Conservation (phyloP, 2,329 filamentous ascomycete species). For the Cryphonectria parasitica region DNA sequence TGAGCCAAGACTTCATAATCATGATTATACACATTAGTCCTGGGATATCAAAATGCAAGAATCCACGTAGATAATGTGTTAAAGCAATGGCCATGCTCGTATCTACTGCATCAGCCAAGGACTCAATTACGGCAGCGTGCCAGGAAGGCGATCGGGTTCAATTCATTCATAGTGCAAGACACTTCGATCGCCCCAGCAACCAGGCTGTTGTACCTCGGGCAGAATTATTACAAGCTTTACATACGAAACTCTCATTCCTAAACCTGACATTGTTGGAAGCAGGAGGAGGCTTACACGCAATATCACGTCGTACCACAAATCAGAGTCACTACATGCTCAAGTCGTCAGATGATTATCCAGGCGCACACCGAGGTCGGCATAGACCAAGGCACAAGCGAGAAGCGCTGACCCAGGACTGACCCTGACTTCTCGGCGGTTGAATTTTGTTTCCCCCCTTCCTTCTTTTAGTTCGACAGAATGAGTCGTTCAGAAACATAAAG, state of each 20-base stretch:
- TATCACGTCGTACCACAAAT: background rate
- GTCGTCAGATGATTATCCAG: background rate
- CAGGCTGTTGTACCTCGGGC: background rate
- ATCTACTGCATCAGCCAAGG: background rate
- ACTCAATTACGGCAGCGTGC: background rate
- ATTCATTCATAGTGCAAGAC: background rate
- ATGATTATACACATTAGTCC: background rate
- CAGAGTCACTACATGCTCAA: background rate
- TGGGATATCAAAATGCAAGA: background rate
- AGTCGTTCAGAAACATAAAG: background rate
- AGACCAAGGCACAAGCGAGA: background rate
- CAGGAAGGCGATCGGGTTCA: background rate
- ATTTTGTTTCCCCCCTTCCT: too few relatives aligned
- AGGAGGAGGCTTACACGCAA: background rate
- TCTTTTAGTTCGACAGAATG: background rate
- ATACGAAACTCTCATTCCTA: background rate
- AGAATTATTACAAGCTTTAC: background rate
- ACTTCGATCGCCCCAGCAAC: background rate
- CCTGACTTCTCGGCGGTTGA: background rate
- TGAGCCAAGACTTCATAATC: background rate
- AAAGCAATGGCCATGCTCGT: background rate
- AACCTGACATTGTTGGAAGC: background rate
- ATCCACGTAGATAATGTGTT: background rate
- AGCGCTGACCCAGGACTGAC: background rate
- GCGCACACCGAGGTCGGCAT: background rate